These are phyloP conservation scores for Ceratocystis cubensis DNA, from an alignment of 2,329 filamentous ascomycete genomes.

Conservation along the genomic window DNA sequence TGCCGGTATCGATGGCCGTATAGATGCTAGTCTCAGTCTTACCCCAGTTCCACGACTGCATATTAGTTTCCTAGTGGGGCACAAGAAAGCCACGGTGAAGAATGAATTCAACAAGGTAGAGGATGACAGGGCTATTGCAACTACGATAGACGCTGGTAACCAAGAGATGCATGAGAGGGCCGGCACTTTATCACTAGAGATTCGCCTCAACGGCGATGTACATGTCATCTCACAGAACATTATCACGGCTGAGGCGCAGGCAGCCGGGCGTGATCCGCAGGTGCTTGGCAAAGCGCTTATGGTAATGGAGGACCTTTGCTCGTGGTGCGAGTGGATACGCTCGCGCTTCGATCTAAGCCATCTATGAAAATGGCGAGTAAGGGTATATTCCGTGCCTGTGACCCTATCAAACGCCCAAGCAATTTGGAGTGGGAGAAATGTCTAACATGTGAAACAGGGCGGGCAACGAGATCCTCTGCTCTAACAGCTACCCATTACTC, in stretches of 20 bases:
- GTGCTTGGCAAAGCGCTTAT: conserved; percentile 37
- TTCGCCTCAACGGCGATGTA: conserved; percentile 47
- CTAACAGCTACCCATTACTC: no score
- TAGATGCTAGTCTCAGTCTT: conserved; percentile 43
- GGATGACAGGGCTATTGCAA: no score
- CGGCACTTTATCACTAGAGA: conserved; percentile 42
- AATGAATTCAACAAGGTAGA: neutral
- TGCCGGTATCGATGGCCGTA: conserved; percentile 12
- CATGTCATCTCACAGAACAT: conserved; percentile 48
- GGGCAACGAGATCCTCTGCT: no score
- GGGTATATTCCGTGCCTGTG: no score
- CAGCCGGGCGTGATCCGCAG: conserved; percentile 23
- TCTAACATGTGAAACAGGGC: no score
- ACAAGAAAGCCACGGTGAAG: neutral
- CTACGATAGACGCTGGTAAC: no score
- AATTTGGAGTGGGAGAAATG: no score
- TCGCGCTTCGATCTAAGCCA: conserved; percentile 26
- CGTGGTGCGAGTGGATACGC: conserved; percentile 43
- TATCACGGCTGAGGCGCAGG: conserved; percentile 25
- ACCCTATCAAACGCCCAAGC: no score
- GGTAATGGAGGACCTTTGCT: conserved; percentile 39
- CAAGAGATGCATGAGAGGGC: neutral
- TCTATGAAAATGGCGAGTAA: neutral
- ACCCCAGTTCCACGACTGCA: conserved; percentile 39
- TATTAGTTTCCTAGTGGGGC: conserved; percentile 39